Conservation (phyloP, 2,329 filamentous ascomycete genomes). For the Venturia carpophila region DNA sequence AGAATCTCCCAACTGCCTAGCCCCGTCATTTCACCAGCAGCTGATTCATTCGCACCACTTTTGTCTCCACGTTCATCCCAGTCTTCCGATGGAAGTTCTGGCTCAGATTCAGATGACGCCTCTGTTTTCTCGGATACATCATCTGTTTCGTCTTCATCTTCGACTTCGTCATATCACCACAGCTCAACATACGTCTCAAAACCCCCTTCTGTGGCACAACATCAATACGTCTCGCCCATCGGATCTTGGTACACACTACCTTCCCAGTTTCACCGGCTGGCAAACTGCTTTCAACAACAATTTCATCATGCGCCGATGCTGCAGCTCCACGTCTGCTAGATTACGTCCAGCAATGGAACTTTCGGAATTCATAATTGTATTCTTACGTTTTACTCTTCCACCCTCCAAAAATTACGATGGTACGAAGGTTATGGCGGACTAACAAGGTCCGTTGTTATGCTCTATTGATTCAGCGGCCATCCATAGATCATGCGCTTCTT, state of each 20-base stretch:
- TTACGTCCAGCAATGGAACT: constrained; percentile 8
- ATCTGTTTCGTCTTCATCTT: constrained; percentile 16
- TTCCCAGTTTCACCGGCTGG: constrained; percentile 18
- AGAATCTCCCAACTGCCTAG: constrained; percentile 26
- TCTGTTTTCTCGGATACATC: constrained; percentile 31
- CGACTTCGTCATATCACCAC: constrained; percentile 17
- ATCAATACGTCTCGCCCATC: constrained; percentile 17
- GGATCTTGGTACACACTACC: constrained; percentile 17
- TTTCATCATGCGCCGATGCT: constrained; percentile 17
- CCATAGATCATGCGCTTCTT: constrained; percentile 5
- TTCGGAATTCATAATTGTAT: constrained; percentile 5
- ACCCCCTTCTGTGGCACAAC: constrained; percentile 3
- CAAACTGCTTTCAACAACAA: constrained; percentile 5
- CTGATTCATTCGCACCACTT: constrained; percentile 24
- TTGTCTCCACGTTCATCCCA: constrained; percentile 24
- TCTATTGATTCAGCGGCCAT: too few species aligned
- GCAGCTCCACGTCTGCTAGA: constrained; percentile 18
- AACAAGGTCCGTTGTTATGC: not conserved
- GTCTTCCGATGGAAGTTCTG: constrained; percentile 27
- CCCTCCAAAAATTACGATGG: constrained; percentile 8
- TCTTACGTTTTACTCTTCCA: not conserved
- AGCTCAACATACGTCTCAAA: constrained; percentile 1
- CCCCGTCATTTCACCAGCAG: constrained; percentile 24
- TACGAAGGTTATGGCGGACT: constrained; percentile 3
- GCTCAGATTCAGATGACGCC: constrained; percentile 33